Conservation (phyloP, 257 asterid species). For the Coffea eugenioides region DNA sequence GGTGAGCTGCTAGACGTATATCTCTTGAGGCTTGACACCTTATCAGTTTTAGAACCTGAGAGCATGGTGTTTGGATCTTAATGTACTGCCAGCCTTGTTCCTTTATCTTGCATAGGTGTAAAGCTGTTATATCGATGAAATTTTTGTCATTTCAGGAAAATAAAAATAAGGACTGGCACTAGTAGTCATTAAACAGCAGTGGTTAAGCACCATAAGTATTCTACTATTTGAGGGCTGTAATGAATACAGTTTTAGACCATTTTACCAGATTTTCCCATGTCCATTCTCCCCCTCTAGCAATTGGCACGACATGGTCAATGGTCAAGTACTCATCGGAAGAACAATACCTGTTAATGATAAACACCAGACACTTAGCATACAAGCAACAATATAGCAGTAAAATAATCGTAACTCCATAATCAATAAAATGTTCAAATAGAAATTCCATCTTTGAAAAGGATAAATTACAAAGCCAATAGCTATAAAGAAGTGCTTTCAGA, state of each 20-base stretch:
- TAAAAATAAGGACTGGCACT: background rate
- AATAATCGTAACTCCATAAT: background rate
- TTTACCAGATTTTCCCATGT: conserved; percentile 94
- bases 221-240: background rate
- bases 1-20: too few relatives aligned
- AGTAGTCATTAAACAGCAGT: background rate
- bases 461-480: background rate
- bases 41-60: too few relatives aligned
- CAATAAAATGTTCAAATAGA: background rate
- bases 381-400: background rate
- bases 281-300: conserved; percentile 91
- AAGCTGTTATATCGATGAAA: too few relatives aligned
- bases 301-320: conserved; percentile 77
- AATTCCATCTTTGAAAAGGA: background rate
- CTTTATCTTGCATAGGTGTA: too few relatives aligned
- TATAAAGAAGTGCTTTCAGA: background rate
- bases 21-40: too few relatives aligned
- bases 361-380: conserved; percentile 1
- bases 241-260: background rate
- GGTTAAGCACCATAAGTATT: too few relatives aligned
- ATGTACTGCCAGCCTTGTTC: too few relatives aligned
- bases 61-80: too few relatives aligned
- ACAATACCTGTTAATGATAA: conserved; percentile 57
- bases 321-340: conserved; percentile 71
- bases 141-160: too few relatives aligned